Evolutionary conservation across 331 rosid genomes (phyloP), one percentile per base, ranked within the genome.

Genomic region (Cydonia oblonga): DNA sequence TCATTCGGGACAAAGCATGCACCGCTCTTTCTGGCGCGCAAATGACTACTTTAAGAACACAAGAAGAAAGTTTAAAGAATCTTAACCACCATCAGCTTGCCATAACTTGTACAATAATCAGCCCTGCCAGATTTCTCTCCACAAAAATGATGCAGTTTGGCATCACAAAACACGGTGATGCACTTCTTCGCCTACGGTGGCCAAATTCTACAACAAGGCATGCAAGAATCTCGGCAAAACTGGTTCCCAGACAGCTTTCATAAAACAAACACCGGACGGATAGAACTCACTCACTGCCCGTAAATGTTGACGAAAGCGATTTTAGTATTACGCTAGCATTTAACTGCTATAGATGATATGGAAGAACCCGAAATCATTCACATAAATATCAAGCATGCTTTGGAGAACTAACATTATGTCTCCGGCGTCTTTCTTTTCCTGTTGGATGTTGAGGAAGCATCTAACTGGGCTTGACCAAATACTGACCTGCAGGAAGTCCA

Each of bases 401-500:
- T 6, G 2, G 56, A 8, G 49, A 70, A 8, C 38, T 57, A 74
- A 32, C 33, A 56, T 77, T 54, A 79, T 74, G 84, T 58, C 70
- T 86, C 87, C 24, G 87, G 81, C 66, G 83, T 80, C 76, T 89
- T 87, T 76, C 98, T 86, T 86, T 91, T 85, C 68, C 60, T 78
- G 75, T 74, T 78, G 66, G 85, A 71, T 35, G 42, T 35, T 35
- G 42, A 35, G 42, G 42, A 35, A 35, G 18, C 84, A 25, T 83
- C 88, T 64, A 80, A 26, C 70, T 81, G 91, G 67, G 88, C 71
- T 81, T 84, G 91, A 70, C 97, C 96, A 88, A 91, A 93, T 64
- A 80, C 86, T 53, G 96, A 91, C 80, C 98, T 93, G 88, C 70
- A 82, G 59, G 52, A 75, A 35, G 66, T 52, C 57, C 66, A 79